A percentile compares a stretch with the other conserved stretches of the same genome.
phyloP scores from a whole-genome alignment of 2,329 filamentous ascomycete species.

The Colletotrichum phormii region DNA sequence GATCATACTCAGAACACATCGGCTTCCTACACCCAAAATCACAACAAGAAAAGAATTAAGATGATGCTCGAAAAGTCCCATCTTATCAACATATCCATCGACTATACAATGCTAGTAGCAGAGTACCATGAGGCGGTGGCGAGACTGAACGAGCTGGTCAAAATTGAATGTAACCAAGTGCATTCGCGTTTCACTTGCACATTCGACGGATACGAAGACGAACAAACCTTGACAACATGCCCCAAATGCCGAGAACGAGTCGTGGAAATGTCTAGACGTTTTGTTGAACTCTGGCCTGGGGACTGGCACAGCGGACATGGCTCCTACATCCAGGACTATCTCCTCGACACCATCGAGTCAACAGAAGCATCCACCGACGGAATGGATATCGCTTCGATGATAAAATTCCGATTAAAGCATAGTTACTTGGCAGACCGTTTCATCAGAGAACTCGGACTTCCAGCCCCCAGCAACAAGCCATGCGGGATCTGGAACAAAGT shows the following conservation, averaged over 20 bases:
- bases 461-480: background rate
- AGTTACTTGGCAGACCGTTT: background rate
- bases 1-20: background rate
- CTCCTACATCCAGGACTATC: background rate
- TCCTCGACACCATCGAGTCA: background rate
- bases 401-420: background rate
- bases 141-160: background rate
- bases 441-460: background rate
- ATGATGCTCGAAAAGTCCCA: background rate
- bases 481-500: background rate
- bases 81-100: background rate
- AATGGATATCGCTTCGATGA: background rate
- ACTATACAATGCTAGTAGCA: background rate
- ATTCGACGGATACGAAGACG: background rate
- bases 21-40: background rate
- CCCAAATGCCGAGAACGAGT: background rate
- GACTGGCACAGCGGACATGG: background rate
- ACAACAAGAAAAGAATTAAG: background rate
- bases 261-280: background rate
- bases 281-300: background rate
- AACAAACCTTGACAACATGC: background rate
- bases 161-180: background rate
- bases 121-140: background rate
- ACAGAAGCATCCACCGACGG: background rate
- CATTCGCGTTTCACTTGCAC: background rate